Conservation (phyloP, 345 rosid genomes). For the Citrus inodora region DNA sequence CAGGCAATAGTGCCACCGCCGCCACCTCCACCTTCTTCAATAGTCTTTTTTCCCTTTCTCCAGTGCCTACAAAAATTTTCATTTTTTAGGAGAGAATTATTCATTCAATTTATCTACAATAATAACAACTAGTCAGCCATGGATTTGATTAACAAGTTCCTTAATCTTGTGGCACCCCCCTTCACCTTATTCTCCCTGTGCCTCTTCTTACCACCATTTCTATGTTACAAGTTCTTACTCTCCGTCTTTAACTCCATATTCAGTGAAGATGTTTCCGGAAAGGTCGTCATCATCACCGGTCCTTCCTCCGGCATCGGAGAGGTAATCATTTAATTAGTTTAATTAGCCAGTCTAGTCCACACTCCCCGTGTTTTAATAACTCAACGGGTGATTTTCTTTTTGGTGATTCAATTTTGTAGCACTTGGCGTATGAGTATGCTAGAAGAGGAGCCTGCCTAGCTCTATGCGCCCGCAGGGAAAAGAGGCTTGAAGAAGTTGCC, state of each 20-base stretch:
- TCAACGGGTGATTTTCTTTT: not conserved
- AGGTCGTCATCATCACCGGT: slow-evolving; percentile 59
- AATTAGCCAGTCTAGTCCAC: not conserved
- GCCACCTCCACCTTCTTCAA: not conserved
- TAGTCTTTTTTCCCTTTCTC: not conserved
- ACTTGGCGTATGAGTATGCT: slow-evolving; percentile 55
- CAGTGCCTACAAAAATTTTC: not conserved
- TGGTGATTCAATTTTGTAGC: slow-evolving; percentile 22
- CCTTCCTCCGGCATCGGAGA: slow-evolving; percentile 75
- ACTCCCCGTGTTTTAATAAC: not conserved
- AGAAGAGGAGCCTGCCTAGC: slow-evolving; percentile 56
- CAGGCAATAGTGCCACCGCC: no score
- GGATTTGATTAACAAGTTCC: slow-evolving; percentile 43
- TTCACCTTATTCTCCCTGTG: slow-evolving; percentile 45
- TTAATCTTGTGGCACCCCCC: slow-evolving; percentile 47
- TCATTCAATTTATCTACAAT: no score
- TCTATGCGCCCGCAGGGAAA: slow-evolving; percentile 41
- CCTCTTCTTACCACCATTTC: slow-evolving; percentile 46
- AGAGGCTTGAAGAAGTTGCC: slow-evolving; percentile 40
- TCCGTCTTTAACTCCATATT: slow-evolving; percentile 27
- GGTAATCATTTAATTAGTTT: slow-evolving; percentile 22
- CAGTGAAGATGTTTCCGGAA: slow-evolving; percentile 43
- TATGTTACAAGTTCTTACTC: slow-evolving; percentile 34
- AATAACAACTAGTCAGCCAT: slow-evolving; percentile 5
- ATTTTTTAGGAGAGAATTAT: no score